Base-by-base conservation (phyloP, 768 basidiomycete genomes). In the Lentinula boryana region DNA sequence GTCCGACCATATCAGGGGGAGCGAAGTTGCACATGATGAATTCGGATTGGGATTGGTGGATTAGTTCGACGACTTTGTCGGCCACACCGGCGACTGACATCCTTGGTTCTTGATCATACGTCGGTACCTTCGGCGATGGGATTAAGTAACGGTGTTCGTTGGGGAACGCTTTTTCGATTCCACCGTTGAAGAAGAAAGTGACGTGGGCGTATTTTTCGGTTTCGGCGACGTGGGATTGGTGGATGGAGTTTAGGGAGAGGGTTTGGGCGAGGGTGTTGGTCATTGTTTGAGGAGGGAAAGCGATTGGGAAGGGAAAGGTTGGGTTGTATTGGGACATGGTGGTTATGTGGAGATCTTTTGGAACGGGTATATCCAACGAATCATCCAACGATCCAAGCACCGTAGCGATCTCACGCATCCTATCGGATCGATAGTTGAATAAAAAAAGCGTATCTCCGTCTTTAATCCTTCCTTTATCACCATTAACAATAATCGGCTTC, bases 21-120 rank as follows among this genome's bases (percentile, higher is more conserved):
- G 95, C 95, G 72, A 96, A 97, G 76, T 96, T 97, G 78, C 93
- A 96, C 94, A 97, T 97, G 61, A 97, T 84, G 68, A 97, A 97
- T 48, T 95, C 90, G 68, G 91, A 82, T 50, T 86, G 79, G 59
- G 79, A 74, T 66, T 77, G 76, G 68, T 80, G 81, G 64, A 98
- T 82, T 7, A 94, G 80, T 72, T 93, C 88, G 1, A 91, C 91
- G n/a, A 97, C 94, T 72, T 92, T 93, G 68, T 94, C 90, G 0
- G 93, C 95, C 16, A 98, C 95, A 41, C 77, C 83, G 64, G 91
- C 88, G 4, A 86, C 93, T 69, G 86, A 89, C 95, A 98, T 97
- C 67, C 86, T 84, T 2, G 95, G 95, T 64, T 91, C 80, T 67
- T 89, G 82, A 75, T 98, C 95, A 74, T 98, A 98, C 5, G 95